Base-by-base conservation (phyloP, 176 grass and related monocot genomes). In the Ensete ventricosum region DNA sequence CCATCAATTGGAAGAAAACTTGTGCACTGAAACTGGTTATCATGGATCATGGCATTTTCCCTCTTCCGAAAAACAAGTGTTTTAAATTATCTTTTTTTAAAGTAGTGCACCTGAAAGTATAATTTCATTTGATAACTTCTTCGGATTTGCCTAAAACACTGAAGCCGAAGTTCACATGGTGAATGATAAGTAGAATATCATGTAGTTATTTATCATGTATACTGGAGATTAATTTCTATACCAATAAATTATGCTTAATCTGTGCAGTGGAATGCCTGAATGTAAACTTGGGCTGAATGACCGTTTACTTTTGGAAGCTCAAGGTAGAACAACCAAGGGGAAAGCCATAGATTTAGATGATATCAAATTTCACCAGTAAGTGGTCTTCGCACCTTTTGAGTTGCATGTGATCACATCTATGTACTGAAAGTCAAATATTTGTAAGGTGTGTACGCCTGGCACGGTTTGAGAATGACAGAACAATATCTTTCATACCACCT, bases 291-390 rank as follows among this genome's bases (percentile, higher is more conserved):
- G 95, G 63, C 80, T 99, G 80, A 99, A 99, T 76, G 95, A 99
- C 67, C 91, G 91, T 48, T 90, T 99, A 67, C 90, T 99, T 84
- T 84, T 94, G 81, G 95, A 99, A 88, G 95, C 95, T 79, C 95
- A 99, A 90, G 95, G 95, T 48, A 82, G 95, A 73, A 82, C 95
- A 73, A 87, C 95, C 43, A 98, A 98, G 86, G 95, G 95, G 71
- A 98, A 98, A 80, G 95, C 95, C 10, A 93, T 98, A 82, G 95
- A 98, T 81, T 85, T 98, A 63, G 95, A 98, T 84, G 95, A 98
- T 77, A 93, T 98, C 76, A 98, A 98, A 85, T 98, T 98, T 81
- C 95, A 98, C 81, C 95, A 98, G 95, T 98, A 81, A 91, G 90
- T 59, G 79, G n/a, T 27, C 59, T 66, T 85, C 78, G 64, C 1